Evolutionary conservation across 805 yeast genomes (phyloP).

Genomic region (Metschnikowia matae): DNA sequence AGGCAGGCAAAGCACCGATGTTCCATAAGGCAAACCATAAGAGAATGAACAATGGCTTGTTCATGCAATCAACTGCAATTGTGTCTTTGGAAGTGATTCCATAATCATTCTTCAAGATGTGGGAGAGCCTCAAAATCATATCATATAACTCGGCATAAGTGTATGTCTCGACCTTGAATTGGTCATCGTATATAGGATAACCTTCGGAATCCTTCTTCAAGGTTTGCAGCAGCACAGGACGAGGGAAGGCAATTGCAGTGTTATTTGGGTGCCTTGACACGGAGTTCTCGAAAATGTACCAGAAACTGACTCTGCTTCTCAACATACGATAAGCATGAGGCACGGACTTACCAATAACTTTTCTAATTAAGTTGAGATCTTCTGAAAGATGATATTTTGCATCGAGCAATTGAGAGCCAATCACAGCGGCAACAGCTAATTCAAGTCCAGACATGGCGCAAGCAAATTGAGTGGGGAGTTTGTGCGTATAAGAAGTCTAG

Average conservation of each 20-base stretch:
- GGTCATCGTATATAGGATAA: slow-evolving; percentile 45
- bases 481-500: not conserved
- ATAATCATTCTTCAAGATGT: slow-evolving; percentile 57
- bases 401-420: slow-evolving; percentile 45
- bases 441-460: slow-evolving; percentile 32
- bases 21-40: slow-evolving; percentile 88
- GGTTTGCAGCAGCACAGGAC: slow-evolving; percentile 34
- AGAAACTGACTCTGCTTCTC: slow-evolving; percentile 51
- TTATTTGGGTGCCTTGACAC: slow-evolving; percentile 47
- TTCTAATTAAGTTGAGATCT: slow-evolving; percentile 51
- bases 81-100: slow-evolving; percentile 63
- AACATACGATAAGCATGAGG: slow-evolving; percentile 37
- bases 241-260: slow-evolving; percentile 61
- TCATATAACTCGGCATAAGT: slow-evolving; percentile 70
- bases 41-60: slow-evolving; percentile 76
- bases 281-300: slow-evolving; percentile 65
- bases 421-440: slow-evolving; percentile 39
- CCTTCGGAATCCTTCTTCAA: slow-evolving; percentile 23
- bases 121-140: slow-evolving; percentile 60
- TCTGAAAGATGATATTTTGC: slow-evolving; percentile 45
- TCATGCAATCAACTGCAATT: slow-evolving; percentile 72
- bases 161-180: slow-evolving; percentile 56
- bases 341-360: slow-evolving; percentile 36
- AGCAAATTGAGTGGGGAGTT: not conserved
- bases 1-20: slow-evolving; percentile 84